These are phyloP conservation scores for Cenococcum geophilum DNA, from an alignment of 495 filamentous ascomycete genomes.

Conservation along the genomic window DNA sequence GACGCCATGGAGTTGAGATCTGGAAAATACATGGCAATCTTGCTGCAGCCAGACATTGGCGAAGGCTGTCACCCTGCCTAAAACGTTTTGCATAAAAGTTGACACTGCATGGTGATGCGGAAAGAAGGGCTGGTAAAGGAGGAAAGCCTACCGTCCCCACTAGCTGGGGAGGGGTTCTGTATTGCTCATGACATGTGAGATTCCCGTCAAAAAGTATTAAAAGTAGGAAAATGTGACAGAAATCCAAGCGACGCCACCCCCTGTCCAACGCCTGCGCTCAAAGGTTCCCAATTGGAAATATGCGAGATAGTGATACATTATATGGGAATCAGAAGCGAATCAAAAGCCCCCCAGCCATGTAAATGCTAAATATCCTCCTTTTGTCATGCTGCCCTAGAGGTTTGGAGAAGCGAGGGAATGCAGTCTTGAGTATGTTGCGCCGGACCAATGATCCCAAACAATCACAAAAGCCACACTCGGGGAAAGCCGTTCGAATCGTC, in stretches of 20 bases:
- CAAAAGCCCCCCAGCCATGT: not conserved
- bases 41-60: not conserved
- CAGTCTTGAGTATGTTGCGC: constrained; percentile 1
- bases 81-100: not conserved
- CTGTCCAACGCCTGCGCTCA: constrained; percentile 12
- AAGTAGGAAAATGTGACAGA: not conserved
- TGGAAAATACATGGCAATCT: constrained; percentile 17
- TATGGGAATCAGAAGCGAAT: constrained; percentile 9
- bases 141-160: constrained; percentile 6
- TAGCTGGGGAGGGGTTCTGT: constrained; percentile 6
- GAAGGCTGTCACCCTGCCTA: not conserved
- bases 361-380: constrained; percentile 12
- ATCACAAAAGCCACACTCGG: too few relatives aligned
- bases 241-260: not conserved
- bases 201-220: not conserved
- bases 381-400: constrained; percentile 15
- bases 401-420: not conserved
- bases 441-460: not conserved
- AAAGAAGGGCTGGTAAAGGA: not conserved
- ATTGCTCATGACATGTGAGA: constrained; percentile 10
- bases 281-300: not conserved
- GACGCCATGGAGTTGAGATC: not conserved
- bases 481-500: not conserved
- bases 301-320: constrained; percentile 5
- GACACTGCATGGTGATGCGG: not conserved